A percentile compares a stretch with the other conserved stretches of the same genome.
These are phyloP conservation scores for Pseudopyricularia javanii DNA, from an alignment of 2,329 filamentous ascomycete genomes.

Conservation along the genomic window DNA sequence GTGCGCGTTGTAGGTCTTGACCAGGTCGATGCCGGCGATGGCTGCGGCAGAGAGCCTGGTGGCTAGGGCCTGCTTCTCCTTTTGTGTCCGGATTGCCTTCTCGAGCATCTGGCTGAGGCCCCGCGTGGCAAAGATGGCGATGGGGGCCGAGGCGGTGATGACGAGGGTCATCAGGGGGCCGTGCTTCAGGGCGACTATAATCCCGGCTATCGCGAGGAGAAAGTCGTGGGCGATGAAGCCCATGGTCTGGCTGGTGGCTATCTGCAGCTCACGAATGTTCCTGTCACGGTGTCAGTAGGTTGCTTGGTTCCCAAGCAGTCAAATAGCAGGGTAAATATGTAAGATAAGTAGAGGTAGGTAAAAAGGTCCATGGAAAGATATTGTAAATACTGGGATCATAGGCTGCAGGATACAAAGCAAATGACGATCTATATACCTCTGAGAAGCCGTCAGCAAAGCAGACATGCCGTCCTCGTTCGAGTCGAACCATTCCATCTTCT, in stretches of 20 bases:
- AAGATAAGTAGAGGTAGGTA: no score
- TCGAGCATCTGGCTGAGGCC: slow-evolving; percentile 50
- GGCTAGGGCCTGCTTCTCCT: slow-evolving; percentile 52
- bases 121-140: slow-evolving; percentile 49
- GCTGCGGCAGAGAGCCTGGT: slow-evolving; percentile 61
- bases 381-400: not conserved
- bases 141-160: slow-evolving; percentile 59
- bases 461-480: slow-evolving; percentile 56
- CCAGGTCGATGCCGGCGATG: slow-evolving; percentile 64
- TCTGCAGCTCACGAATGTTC: slow-evolving; percentile 70
- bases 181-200: slow-evolving; percentile 62
- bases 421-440: slow-evolving; percentile 45
- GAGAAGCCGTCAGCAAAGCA: slow-evolving; percentile 57
- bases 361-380: not conserved
- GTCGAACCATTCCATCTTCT: slow-evolving; percentile 77
- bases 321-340: no score
- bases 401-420: not conserved
- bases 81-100: slow-evolving; percentile 56
- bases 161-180: slow-evolving; percentile 80
- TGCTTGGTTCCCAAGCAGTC: not conserved
- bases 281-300: slow-evolving; percentile 29
- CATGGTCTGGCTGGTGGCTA: slow-evolving; percentile 67
- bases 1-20: slow-evolving; percentile 77
- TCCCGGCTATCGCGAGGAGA: slow-evolving; percentile 50
- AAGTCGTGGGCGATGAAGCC: slow-evolving; percentile 55